Percentiles rank a stretch among this genome's conserved stretches.
phyloP scores from a whole-genome alignment of 495 filamentous ascomycete genomes.

The Talaromyces proteolyticus region DNA sequence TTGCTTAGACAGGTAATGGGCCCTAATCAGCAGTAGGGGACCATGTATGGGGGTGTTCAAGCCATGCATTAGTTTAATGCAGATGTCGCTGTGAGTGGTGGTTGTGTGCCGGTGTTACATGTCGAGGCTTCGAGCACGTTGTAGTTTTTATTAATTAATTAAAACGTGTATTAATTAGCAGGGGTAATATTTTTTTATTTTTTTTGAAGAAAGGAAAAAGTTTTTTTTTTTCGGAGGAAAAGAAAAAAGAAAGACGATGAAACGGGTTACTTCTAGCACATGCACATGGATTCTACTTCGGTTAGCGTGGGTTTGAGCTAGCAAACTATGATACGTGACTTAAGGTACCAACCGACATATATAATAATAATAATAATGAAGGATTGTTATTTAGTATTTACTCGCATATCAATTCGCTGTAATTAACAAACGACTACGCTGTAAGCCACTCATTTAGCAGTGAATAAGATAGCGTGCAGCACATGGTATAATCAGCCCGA shows the following conservation, averaged over 20 bases:
- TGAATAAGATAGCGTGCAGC: too few species aligned
- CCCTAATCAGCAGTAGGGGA: too few species aligned
- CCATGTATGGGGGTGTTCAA: background rate
- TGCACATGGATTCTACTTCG: background rate
- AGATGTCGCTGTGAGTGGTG: background rate
- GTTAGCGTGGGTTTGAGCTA: too few species aligned
- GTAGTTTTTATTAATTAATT: background rate
- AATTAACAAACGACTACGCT: too few species aligned
- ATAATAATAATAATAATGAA: too few species aligned
- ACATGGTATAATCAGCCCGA: too few species aligned
- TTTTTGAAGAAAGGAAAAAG: background rate
- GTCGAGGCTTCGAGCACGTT: background rate
- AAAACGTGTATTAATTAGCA: background rate
- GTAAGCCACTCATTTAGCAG: too few species aligned
- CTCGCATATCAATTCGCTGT: too few species aligned
- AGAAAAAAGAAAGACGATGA: background rate
- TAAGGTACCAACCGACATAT: too few species aligned
- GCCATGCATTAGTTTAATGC: background rate
- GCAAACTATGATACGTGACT: too few species aligned
- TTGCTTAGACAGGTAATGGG: background rate
- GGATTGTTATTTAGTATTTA: too few species aligned
- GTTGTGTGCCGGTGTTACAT: background rate
- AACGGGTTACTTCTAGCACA: slow-evolving; percentile 1
- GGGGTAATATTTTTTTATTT: background rate
- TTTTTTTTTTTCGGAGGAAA: background rate